phyloP scores from a whole-genome alignment of 768 basidiomycete genomes.

The Xerocomus potaroensis region DNA sequence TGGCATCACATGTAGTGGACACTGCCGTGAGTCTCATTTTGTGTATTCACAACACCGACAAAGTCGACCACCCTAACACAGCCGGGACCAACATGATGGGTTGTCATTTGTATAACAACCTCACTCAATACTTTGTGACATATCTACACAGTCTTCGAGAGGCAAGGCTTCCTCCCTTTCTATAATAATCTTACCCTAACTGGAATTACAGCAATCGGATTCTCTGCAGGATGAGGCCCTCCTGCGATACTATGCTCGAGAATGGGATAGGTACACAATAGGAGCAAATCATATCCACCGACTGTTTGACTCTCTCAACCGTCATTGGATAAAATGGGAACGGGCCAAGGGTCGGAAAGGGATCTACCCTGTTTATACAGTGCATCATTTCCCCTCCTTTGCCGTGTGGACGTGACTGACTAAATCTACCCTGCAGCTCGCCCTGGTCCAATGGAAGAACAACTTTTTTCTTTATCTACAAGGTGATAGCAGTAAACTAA shows the following conservation, averaged over 20 bases:
- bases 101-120: constrained; percentile 92
- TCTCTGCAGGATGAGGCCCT: constrained; percentile 81
- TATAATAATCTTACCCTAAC: too few relatives aligned
- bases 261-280: constrained; percentile 96
- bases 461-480: constrained; percentile 91
- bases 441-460: constrained; percentile 93
- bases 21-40: constrained; percentile 50
- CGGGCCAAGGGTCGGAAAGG: constrained; percentile 94
- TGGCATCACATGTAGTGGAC: constrained; percentile 30
- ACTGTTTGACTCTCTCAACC: constrained; percentile 95
- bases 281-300: constrained; percentile 98
- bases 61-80: constrained; percentile 26
- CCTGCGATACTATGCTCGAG: constrained; percentile 82
- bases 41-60: constrained; percentile 14
- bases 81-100: constrained; percentile 96
- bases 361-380: constrained; percentile 95
- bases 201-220: constrained; percentile 61
- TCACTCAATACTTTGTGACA: constrained; percentile 83
- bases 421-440: constrained; percentile 52
- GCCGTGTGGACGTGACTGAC: constrained; percentile 1
- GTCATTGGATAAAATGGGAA: constrained; percentile 98
- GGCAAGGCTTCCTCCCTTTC: constrained; percentile 37
- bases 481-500: constrained; percentile 73
- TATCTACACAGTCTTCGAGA: constrained; percentile 69
- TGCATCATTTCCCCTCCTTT: constrained; percentile 36